Base-by-base conservation (phyloP, 73 alveolate species). In the Stentor roeselii region DNA sequence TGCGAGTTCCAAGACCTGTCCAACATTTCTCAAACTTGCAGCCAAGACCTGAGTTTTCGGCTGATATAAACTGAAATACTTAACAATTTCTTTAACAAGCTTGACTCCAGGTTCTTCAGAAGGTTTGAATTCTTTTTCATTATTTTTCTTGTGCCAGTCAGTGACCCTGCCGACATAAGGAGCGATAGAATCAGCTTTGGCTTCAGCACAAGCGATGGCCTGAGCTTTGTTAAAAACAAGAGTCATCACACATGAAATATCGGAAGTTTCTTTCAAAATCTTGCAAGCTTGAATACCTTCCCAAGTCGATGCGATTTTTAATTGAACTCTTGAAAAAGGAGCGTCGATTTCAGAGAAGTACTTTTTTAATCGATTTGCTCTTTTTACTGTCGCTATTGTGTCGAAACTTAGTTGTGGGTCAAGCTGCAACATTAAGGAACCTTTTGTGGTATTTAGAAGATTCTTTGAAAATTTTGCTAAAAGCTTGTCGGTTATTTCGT, bases 191-290 rank as follows among this genome's bases (percentile, higher is more conserved):
- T 89, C 87, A 36, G 82, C 97, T 32, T 90, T 92, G 36, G 97
- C 97, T 75, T 92, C 93, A 40, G 97, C 97, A 75, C 95, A 90
- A 2, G 97, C 97, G 3, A 92, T 83, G 3, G 95, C 95, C 78
- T 92, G 89, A 60, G 75, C 34, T 76, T 83, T 84, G 60, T 67
- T 67, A 88, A 92, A 92, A 36, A 92, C 80, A 34, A 92, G 85
- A 42, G 97, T 92, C 90, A 90, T 40, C 75, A 90, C 90, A 89
- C 97, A 92, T 58, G 14, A 59, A 82, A 92, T 92, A 34, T 92
- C 94, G 42, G 87, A 89, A 76, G 82, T 88, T 67, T 92, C 86
- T n/a, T n/a, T n/a, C 15, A 92, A 82, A 15, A 82, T 87, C 83
- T 82, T 83, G 3, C 94, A 93, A 38, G 97, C 97, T 78, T 92